Conservation (phyloP, 164 flowering plant species). For the Nymphaea colorata region DNA sequence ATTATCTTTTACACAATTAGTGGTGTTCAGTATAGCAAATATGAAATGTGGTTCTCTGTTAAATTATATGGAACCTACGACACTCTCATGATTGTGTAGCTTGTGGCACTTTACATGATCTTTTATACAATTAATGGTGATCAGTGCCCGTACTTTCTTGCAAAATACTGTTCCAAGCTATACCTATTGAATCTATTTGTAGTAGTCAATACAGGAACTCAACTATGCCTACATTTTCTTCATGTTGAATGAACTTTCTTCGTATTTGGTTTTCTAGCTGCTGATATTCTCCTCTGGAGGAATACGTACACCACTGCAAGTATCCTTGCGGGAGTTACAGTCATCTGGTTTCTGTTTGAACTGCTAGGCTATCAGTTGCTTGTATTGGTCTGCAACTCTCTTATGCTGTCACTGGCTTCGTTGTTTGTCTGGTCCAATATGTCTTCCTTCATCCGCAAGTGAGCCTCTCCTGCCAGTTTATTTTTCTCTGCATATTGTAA, state of each 20-base stretch:
- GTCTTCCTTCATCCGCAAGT: conserved; percentile 51
- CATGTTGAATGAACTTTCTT: neutral
- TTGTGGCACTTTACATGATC: too few species aligned
- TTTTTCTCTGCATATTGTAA: neutral
- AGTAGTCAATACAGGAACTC: neutral
- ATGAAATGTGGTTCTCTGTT: too few species aligned
- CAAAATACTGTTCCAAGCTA: neutral
- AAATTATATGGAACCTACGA: too few species aligned
- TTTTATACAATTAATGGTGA: too few species aligned
- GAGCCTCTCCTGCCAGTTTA: conserved; percentile 9
- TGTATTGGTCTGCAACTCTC: conserved; percentile 50
- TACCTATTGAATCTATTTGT: neutral
- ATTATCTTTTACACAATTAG: too few species aligned
- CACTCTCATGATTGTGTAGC: too few species aligned
- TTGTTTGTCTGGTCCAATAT: conserved; percentile 71
- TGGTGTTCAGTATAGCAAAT: too few species aligned
- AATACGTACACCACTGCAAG: conserved; percentile 62
- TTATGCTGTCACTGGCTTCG: conserved; percentile 37
- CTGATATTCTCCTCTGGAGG: conserved; percentile 81
- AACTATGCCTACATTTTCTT: neutral
- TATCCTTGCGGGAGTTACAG: conserved; percentile 47
- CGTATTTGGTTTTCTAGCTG: conserved; percentile 35
- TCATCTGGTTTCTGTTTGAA: conserved; percentile 71
- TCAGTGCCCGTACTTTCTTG: neutral
- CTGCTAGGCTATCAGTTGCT: conserved; percentile 68